These are phyloP conservation scores for Kodamaea arcana DNA, from an alignment of 1,139 yeast species.

Conservation along the genomic window DNA sequence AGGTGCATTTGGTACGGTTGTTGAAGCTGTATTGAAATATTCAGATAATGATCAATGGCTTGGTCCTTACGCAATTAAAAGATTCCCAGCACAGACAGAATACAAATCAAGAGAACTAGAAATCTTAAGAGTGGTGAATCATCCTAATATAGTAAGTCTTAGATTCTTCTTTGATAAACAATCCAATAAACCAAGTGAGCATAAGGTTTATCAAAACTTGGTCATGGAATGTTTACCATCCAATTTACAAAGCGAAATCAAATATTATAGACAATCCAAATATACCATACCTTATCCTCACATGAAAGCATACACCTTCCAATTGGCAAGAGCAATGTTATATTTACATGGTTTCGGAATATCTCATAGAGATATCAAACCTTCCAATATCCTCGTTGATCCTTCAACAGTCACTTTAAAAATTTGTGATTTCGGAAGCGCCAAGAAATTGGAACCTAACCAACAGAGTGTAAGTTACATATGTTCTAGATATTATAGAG, in stretches of 20 bases:
- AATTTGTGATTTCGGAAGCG: slow-evolving; percentile 81
- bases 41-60: slow-evolving; percentile 38
- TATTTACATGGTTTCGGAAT: slow-evolving; percentile 76
- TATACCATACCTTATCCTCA: slow-evolving; percentile 68
- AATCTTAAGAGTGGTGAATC: slow-evolving; percentile 66
- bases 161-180: slow-evolving; percentile 66
- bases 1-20: slow-evolving; percentile 83
- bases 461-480: slow-evolving; percentile 77
- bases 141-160: slow-evolving; percentile 71
- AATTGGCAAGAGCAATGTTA: slow-evolving; percentile 76
- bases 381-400: slow-evolving; percentile 72
- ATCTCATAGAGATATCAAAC: slow-evolving; percentile 79
- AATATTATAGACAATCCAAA: slow-evolving; percentile 60
- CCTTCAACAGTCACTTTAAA: slow-evolving; percentile 63
- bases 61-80: slow-evolving; percentile 78
- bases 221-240: slow-evolving; percentile 88
- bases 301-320: slow-evolving; percentile 75
- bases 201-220: slow-evolving; percentile 67
- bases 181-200: slow-evolving; percentile 47
- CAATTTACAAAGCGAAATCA: slow-evolving; percentile 69
- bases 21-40: slow-evolving; percentile 58
- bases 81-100: slow-evolving; percentile 83
- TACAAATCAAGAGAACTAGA: slow-evolving; percentile 78
- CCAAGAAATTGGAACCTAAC: slow-evolving; percentile 67
- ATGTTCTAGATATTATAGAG: slow-evolving; percentile 77